phyloP scores from a whole-genome alignment of 768 basidiomycete species.

The Terana coerulea region DNA sequence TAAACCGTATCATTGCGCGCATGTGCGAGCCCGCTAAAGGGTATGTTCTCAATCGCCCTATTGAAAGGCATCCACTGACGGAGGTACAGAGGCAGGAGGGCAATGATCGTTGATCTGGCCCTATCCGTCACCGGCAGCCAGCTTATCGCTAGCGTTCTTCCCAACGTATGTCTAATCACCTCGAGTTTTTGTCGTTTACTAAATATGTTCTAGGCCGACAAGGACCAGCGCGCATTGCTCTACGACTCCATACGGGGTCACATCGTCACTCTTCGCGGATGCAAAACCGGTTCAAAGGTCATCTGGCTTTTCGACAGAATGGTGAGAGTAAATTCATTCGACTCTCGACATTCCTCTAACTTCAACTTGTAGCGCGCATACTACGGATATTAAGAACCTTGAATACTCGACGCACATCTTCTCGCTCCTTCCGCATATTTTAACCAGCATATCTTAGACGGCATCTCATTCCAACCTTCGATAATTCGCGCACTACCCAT shows the following conservation, averaged over 20 bases:
- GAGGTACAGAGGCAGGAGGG: conserved; percentile 29
- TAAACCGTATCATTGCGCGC: conserved; percentile 69
- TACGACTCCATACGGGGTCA: conserved; percentile 87
- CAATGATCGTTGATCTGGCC: conserved; percentile 84
- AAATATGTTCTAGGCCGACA: conserved; percentile 57
- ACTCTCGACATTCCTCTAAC: conserved; percentile 3
- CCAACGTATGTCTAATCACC: conserved; percentile 47
- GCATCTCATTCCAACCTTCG: conserved; percentile 10
- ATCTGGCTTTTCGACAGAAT: conserved; percentile 84
- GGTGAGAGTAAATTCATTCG: conserved; percentile 29
- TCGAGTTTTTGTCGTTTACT: background rate
- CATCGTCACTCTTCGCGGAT: conserved; percentile 86
- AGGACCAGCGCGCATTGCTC: conserved; percentile 76
- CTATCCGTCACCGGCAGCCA: conserved; percentile 83
- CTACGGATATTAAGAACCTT: conserved; percentile 60
- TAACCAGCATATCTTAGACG: conserved; percentile 22
- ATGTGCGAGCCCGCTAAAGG: conserved; percentile 87
- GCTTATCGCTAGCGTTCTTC: conserved; percentile 77
- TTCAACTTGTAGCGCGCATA: conserved; percentile 49
- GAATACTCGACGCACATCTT: no score
- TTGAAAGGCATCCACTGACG: background rate
- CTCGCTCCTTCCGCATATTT: conserved; percentile 24
- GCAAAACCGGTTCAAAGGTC: conserved; percentile 88
- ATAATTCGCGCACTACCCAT: background rate
- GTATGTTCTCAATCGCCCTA: conserved; percentile 32